Conservation (phyloP, 371 early-diverging fungal genomes). For the Rhizomucor pusillus region DNA sequence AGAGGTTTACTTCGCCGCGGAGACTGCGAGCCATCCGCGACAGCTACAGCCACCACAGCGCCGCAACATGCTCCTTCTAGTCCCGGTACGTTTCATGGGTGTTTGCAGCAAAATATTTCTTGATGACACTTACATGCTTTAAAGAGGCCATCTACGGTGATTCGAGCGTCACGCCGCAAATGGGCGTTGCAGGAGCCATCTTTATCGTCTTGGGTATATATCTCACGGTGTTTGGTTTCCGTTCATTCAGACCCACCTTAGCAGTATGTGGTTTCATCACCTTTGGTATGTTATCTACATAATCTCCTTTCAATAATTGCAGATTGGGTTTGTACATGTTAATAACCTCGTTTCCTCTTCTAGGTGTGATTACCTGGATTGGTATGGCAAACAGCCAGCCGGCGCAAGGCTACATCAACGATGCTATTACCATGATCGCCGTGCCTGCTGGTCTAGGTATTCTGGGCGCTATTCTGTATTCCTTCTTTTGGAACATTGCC, state of each 20-base stretch:
- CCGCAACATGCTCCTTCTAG: too few relatives aligned
- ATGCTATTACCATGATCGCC: constrained; percentile 16
- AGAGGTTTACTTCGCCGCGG: too few relatives aligned
- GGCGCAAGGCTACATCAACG: constrained; percentile 16
- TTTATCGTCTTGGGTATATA: constrained; percentile 31
- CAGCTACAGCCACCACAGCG: too few relatives aligned
- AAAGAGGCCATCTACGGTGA: constrained; percentile 14
- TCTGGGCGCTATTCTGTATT: constrained; percentile 18
- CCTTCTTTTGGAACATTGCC: constrained; percentile 21
- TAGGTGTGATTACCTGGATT: constrained; percentile 22
- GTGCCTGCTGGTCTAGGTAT: constrained; percentile 19
- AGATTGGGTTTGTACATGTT: too few relatives aligned
- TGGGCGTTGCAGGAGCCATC: constrained; percentile 28
- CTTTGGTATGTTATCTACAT: constrained; percentile 29
- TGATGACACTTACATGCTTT: neutral
- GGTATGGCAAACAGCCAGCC: constrained; percentile 21
- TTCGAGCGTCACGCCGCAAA: constrained; percentile 19
- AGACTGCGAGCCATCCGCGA: too few relatives aligned
- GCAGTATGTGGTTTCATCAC: constrained; percentile 33
- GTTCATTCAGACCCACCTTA: constrained; percentile 28
- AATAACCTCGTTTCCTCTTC: too few relatives aligned
- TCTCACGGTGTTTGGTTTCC: constrained; percentile 32
- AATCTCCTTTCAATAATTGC: constrained; percentile 11
- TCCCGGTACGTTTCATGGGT: too few relatives aligned
- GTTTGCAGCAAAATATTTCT: too few relatives aligned